These are phyloP conservation scores for Luvunga scandens DNA, from an alignment of 345 rosid species.

Conservation along the genomic window DNA sequence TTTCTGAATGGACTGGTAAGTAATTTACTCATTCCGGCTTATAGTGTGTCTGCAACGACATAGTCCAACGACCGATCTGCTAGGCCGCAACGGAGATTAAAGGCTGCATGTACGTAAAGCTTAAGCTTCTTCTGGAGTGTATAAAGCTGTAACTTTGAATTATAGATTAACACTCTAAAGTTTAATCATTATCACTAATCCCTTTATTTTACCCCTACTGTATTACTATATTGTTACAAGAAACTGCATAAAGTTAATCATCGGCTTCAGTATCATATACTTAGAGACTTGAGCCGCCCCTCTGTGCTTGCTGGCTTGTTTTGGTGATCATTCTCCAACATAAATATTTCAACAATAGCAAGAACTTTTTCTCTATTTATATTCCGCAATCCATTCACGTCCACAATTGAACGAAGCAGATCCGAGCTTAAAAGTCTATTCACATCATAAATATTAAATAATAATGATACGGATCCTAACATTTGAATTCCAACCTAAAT, in stretches of 20 bases:
- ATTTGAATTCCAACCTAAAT: fast-evolving
- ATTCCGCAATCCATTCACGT: too few relatives aligned
- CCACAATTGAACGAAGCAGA: too few relatives aligned
- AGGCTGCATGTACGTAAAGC: constrained; percentile 53
- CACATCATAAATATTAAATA: too few relatives aligned
- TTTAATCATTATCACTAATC: background rate
- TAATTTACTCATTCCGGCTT: background rate
- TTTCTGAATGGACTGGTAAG: background rate
- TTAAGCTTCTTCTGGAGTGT: constrained; percentile 55
- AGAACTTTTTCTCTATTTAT: too few relatives aligned
- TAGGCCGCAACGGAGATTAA: constrained; percentile 66
- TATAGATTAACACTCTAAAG: constrained; percentile 2
- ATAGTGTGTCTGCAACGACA: constrained; percentile 19
- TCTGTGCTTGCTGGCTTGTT: too few relatives aligned
- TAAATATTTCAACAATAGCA: too few relatives aligned
- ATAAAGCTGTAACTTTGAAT: constrained; percentile 51
- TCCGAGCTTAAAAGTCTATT: too few relatives aligned
- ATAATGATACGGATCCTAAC: too few relatives aligned
- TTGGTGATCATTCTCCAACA: too few relatives aligned
- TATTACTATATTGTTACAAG: background rate
- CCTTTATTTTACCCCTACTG: background rate
- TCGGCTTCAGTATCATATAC: background rate
- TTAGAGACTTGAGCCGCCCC: too few relatives aligned
- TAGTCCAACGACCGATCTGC: constrained; percentile 54
- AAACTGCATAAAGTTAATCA: background rate